These are phyloP conservation scores for Claviceps capensis DNA, from an alignment of 2,329 filamentous ascomycete genomes.

Conservation along the genomic window DNA sequence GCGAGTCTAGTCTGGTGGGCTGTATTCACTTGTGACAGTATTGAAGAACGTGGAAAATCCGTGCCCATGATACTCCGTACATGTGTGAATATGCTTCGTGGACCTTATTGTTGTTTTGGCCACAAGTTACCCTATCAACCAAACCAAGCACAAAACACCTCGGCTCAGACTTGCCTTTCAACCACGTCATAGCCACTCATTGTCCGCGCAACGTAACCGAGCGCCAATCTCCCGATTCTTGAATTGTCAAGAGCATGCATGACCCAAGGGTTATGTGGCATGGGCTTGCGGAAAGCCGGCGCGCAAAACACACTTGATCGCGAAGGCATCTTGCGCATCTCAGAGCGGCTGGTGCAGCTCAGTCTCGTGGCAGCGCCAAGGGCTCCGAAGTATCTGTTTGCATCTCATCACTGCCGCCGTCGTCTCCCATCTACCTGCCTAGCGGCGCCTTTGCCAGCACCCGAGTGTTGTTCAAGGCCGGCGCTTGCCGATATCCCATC, in stretches of 20 bases:
- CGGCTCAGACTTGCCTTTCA: conserved; percentile 56
- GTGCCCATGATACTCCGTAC: too few relatives aligned
- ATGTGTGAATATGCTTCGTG: too few relatives aligned
- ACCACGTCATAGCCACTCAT: conserved; percentile 30
- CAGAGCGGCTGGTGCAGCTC: background rate
- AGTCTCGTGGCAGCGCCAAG: conserved; percentile 10
- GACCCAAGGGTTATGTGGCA: background rate
- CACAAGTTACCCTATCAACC: background rate
- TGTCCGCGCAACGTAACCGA: conserved; percentile 3
- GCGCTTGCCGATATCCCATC: background rate
- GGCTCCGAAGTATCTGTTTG: conserved; percentile 64
- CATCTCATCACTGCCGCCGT: conserved; percentile 46
- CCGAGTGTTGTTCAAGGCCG: background rate
- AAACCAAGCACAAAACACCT: background rate
- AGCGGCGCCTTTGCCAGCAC: background rate
- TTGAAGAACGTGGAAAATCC: too few relatives aligned
- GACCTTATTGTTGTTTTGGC: too few relatives aligned
- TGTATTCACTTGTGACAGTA: too few relatives aligned
- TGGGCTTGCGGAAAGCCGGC: background rate
- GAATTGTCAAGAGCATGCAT: background rate
- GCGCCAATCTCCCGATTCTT: background rate
- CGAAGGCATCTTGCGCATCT: background rate
- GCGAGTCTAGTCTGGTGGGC: too few relatives aligned
- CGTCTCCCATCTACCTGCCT: background rate
- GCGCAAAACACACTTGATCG: background rate